Conservation (phyloP, 108 stramenopile genomes). For the Mediolabrus comicus region DNA sequence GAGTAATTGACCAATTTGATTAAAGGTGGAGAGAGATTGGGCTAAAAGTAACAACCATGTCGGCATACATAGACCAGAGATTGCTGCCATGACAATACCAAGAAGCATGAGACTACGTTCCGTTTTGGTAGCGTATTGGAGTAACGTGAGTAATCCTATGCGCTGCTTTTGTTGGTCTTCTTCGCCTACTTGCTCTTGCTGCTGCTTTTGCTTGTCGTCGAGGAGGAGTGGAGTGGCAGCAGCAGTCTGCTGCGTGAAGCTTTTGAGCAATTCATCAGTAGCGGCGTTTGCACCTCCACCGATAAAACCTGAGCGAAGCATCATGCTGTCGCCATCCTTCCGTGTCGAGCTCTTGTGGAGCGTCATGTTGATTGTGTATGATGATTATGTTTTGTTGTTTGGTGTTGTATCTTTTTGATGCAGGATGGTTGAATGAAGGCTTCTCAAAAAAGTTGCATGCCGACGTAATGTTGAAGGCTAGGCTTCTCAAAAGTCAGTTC, state of each 20-base stretch:
- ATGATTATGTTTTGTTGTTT: too few species aligned
- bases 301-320: constrained; percentile 11
- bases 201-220: not conserved
- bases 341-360: not conserved
- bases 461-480: too few species aligned
- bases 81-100: constrained; percentile 24
- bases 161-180: not conserved
- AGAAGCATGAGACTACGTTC: constrained; percentile 12
- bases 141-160: constrained; percentile 22
- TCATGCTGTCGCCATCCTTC: not conserved
- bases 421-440: too few species aligned
- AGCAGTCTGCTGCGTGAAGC: not conserved
- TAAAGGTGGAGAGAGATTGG: constrained; percentile 25
- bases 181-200: not conserved
- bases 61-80: constrained; percentile 36
- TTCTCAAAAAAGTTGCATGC: too few species aligned
- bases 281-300: constrained; percentile 22
- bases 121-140: constrained; percentile 25
- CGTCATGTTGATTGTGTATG: not conserved
- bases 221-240: too few species aligned
- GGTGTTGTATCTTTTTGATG: too few species aligned
- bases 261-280: constrained; percentile 9
- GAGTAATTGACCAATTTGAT: constrained; percentile 18
- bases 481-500: too few species aligned
- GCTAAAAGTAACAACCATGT: constrained; percentile 28